A percentile compares a stretch with the other conserved stretches of the same genome.
Conservation (phyloP, 2,329 filamentous ascomycete genomes). For the Fusarium sp. region DNA sequence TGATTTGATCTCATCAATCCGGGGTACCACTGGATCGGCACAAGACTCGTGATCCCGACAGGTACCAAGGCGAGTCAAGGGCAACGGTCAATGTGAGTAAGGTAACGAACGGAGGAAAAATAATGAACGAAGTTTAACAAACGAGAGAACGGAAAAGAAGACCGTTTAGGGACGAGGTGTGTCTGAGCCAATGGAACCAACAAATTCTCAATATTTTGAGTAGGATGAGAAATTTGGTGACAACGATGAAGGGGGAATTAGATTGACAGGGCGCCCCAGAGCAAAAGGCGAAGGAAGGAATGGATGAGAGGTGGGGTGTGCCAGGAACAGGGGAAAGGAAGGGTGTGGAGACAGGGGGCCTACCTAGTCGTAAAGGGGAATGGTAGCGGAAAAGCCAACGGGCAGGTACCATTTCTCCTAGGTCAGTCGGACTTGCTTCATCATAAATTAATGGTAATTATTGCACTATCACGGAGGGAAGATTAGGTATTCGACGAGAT, state of each 20-base stretch:
- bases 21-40: slow-evolving; percentile 26
- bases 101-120: slow-evolving; percentile 22
- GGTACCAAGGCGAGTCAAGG: slow-evolving; percentile 8
- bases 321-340: slow-evolving; percentile 16
- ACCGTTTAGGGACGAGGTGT: slow-evolving; percentile 23
- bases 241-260: slow-evolving; percentile 42
- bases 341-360: slow-evolving; percentile 21
- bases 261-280: slow-evolving; percentile 33
- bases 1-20: slow-evolving; percentile 32
- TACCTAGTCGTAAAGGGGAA: slow-evolving; percentile 29
- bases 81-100: slow-evolving; percentile 21
- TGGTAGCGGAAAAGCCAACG: slow-evolving; percentile 6
- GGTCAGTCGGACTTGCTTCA: not conserved
- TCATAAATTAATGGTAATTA: not conserved
- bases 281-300: slow-evolving; percentile 24
- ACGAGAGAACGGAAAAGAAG: slow-evolving; percentile 23
- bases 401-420: slow-evolving; percentile 11
- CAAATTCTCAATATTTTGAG: slow-evolving; percentile 30
- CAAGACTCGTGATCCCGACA: slow-evolving; percentile 20
- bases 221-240: slow-evolving; percentile 40
- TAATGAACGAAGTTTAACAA: slow-evolving; percentile 26
- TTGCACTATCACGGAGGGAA: not conserved
- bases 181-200: slow-evolving; percentile 25
- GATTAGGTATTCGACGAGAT: not conserved
- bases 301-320: slow-evolving; percentile 35